Conservation (phyloP, 2,329 filamentous ascomycete genomes). For the Thelonectria blattea region DNA sequence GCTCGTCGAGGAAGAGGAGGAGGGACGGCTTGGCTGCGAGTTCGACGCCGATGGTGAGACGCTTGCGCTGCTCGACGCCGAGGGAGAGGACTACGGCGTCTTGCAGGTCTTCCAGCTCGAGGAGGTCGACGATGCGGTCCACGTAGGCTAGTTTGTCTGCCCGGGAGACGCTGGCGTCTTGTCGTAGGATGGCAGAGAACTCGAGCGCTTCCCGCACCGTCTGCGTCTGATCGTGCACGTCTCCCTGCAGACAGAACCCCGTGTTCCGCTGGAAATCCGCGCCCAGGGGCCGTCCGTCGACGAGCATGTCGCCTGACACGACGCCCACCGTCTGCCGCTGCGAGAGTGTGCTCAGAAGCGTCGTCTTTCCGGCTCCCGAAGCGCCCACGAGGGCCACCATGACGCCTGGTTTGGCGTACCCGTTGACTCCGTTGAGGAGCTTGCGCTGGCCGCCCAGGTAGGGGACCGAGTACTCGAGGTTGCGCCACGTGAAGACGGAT, state of each 20-base stretch:
- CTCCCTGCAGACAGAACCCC: constrained; percentile 67
- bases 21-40: constrained; percentile 59
- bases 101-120: constrained; percentile 68
- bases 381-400: constrained; percentile 84
- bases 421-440: constrained; percentile 60
- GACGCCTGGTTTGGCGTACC: constrained; percentile 78
- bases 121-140: constrained; percentile 66
- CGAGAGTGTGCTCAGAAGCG: constrained; percentile 76
- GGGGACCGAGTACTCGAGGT: constrained; percentile 71
- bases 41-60: constrained; percentile 60
- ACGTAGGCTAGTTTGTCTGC: constrained; percentile 70
- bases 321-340: constrained; percentile 77
- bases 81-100: constrained; percentile 64
- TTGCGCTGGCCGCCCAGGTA: constrained; percentile 37
- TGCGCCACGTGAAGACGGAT: not conserved
- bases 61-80: constrained; percentile 61
- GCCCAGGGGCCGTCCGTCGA: constrained; percentile 71
- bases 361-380: constrained; percentile 83
- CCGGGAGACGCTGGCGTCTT: constrained; percentile 58
- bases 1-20: constrained; percentile 66
- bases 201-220: constrained; percentile 69
- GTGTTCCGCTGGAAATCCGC: constrained; percentile 78
- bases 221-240: constrained; percentile 66
- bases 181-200: constrained; percentile 68
- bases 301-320: constrained; percentile 75